Evolutionary conservation across 805 yeast genomes (phyloP).

Genomic region (Blastobotrys chiropterorum): DNA sequence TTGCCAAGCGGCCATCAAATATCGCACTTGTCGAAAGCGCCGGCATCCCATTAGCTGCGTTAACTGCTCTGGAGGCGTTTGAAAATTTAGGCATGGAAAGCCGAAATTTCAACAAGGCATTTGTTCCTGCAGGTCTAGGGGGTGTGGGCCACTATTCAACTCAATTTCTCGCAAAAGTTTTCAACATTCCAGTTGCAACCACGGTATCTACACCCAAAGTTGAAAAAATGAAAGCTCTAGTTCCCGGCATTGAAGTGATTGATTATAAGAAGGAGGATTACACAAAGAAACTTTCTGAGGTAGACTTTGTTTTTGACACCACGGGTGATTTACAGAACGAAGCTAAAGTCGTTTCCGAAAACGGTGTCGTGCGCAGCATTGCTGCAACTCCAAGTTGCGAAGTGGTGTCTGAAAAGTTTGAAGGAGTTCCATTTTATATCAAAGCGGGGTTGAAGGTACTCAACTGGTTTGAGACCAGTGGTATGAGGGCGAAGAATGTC

Average conservation of each 20-base stretch:
- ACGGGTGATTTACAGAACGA: constrained; percentile 13
- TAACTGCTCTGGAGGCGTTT: constrained; percentile 17
- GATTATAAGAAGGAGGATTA: constrained; percentile 20
- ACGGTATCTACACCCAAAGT: constrained; percentile 21
- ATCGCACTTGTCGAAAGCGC: constrained; percentile 18
- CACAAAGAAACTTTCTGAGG: constrained; percentile 11
- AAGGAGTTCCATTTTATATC: constrained; percentile 1
- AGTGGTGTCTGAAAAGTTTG: background rate
- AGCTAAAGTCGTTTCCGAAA: constrained; percentile 12
- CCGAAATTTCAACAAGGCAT: constrained; percentile 13
- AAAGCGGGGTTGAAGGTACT: constrained; percentile 1
- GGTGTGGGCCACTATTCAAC: constrained; percentile 18
- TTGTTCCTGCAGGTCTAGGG: constrained; percentile 18
- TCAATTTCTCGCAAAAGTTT: constrained; percentile 20
- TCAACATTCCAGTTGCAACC: constrained; percentile 17
- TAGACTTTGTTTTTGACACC: constrained; percentile 20
- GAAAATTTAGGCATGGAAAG: constrained; percentile 2
- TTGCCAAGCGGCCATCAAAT: constrained; percentile 17
- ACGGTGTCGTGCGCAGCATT: constrained; percentile 15
- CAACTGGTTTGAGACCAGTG: background rate
- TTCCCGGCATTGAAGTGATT: constrained; percentile 20
- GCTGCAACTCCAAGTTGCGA: constrained; percentile 9
- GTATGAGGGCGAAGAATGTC: constrained; percentile 9
- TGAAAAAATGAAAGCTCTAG: constrained; percentile 8
- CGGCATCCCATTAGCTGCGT: constrained; percentile 17